Evolutionary conservation across 805 yeast species (phyloP), one percentile per base, ranked within the genome.

Genomic region (Cyberlindnera bimundalis): DNA sequence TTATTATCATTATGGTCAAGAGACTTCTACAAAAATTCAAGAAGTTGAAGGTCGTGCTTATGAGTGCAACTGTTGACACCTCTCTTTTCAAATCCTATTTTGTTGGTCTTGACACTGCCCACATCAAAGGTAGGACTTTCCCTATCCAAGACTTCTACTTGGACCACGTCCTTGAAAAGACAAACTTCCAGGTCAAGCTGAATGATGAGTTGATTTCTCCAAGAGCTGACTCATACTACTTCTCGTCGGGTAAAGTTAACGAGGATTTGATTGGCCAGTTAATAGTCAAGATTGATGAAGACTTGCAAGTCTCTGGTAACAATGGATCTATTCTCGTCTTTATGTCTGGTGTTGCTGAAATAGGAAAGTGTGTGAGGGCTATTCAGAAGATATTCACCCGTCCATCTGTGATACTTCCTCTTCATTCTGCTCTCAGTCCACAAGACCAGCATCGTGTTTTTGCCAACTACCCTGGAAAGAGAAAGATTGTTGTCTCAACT

Each of bases 41-140:
- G 35, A 71, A 77, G 1, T 58, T 90, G 43, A 84, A 79, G 52
- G 69, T 91, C 24, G 72, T 91, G 9, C 68, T 93, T 37, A 91
- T 93, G 97, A 84, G 96, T 57, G 98, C 98, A 4, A 91, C 98
- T 1, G 90, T 91, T 31, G 85, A 87, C 54, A 73, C 81, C 1
- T 70, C 71, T 9, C 68, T 75, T 30, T 91, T 89, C 64, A 68
- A 74, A 39, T 67, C 71, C 19, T 91, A 84, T 55, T 91, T 91
- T 58, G 48, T 52, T 6, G 66, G 64, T 3, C 60, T 78, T 12
- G 79, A 81, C 13, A 87, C 84, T 47, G 72, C 83, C 25, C 96
- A 89, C 58, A 89, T 91, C 43, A 86, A 82, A 52, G 99, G 99
- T 1, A 71, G 98, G 50, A 93, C 98, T 0, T 91, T 85, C 60